Conservation (phyloP, 345 rosid species). For the Theobroma cacao region DNA sequence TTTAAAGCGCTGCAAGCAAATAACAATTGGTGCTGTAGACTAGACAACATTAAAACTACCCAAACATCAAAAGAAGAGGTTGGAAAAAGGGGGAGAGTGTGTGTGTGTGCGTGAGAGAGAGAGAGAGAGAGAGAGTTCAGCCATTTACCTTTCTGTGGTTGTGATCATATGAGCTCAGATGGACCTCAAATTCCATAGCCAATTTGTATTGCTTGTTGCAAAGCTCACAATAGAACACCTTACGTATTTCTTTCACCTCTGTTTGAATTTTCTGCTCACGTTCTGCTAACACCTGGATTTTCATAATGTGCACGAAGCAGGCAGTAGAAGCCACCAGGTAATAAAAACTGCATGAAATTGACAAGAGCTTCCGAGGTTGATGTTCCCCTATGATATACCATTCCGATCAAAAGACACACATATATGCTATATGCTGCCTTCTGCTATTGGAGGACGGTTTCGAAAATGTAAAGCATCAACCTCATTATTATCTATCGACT, state of each 20-base stretch:
- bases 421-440: constrained; percentile 79
- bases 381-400: constrained; percentile 74
- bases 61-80: not conserved
- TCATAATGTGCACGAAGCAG: constrained; percentile 99
- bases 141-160: constrained; percentile 87
- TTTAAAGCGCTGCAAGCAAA: constrained; percentile 73
- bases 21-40: not conserved
- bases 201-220: constrained; percentile 97
- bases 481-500: constrained; percentile 33
- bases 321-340: constrained; percentile 99
- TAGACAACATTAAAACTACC: not conserved
- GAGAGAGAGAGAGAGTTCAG: not conserved
- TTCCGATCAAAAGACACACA: constrained; percentile 72
- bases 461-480: constrained; percentile 63
- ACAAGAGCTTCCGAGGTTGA: constrained; percentile 78
- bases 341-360: constrained; percentile 95
- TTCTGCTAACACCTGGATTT: constrained; percentile 99
- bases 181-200: constrained; percentile 95
- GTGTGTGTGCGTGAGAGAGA: not conserved
- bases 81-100: not conserved
- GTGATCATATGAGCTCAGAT: constrained; percentile 96
- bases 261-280: constrained; percentile 98
- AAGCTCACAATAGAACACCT: constrained; percentile 90
- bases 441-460: constrained; percentile 55
- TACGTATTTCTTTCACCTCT: constrained; percentile 89